Evolutionary conservation across 1,139 yeast genomes (phyloP).

Genomic region (Chernovozyma aurita): DNA sequence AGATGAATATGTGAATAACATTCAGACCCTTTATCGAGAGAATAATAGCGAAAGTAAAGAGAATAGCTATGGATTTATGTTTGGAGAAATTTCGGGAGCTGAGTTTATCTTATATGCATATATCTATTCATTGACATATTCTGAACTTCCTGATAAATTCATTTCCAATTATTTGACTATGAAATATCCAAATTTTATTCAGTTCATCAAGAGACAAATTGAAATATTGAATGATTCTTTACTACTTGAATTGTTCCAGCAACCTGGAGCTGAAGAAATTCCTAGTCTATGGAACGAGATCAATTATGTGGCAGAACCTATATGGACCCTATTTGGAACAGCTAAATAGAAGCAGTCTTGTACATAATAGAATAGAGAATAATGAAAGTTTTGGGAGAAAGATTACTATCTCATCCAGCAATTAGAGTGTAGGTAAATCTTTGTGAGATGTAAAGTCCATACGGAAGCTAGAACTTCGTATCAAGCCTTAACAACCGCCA

Average conservation of each 20-base stretch:
- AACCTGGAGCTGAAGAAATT: conserved; percentile 24
- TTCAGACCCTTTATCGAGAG: conserved; percentile 18
- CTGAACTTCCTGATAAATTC: conserved; percentile 42
- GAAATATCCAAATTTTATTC: conserved; percentile 21
- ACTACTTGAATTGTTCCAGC: conserved; percentile 13
- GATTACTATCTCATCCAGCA: conserved; percentile 7
- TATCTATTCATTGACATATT: conserved; percentile 28
- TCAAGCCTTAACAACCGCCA: no score
- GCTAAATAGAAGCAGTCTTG: background rate
- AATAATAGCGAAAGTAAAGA: background rate
- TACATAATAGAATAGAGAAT: background rate
- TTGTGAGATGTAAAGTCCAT: no score
- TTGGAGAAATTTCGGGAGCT: conserved; percentile 18
- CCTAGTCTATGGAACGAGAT: conserved; percentile 38
- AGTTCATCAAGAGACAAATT: conserved; percentile 4
- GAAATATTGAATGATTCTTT: conserved; percentile 3
- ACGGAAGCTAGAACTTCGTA: no score
- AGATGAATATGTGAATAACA: conserved; percentile 25
- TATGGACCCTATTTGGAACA: background rate
- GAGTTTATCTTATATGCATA: conserved; percentile 40
- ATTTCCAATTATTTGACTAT: conserved; percentile 26
- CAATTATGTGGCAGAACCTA: conserved; percentile 12
- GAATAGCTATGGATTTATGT: background rate
- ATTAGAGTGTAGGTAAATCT: no score
- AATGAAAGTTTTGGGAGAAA: background rate